A percentile compares a stretch with the other conserved stretches of the same genome.
Evolutionary conservation across 129 eudicot genomes (phyloP).

Genomic region (Arctium minus): DNA sequence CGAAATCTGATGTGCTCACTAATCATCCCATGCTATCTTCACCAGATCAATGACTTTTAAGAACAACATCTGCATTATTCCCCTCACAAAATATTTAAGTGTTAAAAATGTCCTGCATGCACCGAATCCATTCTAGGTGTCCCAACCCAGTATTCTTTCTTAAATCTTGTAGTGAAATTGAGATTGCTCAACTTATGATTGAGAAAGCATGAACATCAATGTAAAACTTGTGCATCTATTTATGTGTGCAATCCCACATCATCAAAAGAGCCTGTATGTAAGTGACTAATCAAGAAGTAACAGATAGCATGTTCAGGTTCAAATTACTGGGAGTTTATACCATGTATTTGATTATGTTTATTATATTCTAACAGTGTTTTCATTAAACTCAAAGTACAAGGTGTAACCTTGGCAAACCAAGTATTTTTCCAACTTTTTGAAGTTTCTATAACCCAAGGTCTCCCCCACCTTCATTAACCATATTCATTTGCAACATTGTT

Average conservation of each 20-base stretch:
- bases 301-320: neutral
- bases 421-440: neutral
- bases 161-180: neutral
- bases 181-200: neutral
- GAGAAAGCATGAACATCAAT: neutral
- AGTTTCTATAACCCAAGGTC: neutral
- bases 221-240: neutral
- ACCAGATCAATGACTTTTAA: neutral
- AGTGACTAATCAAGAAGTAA: neutral
- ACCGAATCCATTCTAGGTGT: neutral
- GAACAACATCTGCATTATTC: neutral
- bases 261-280: neutral
- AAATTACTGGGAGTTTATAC: neutral
- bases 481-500: neutral
- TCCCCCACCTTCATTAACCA: neutral
- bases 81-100: neutral
- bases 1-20: neutral
- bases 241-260: neutral
- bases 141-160: neutral
- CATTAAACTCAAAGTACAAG: neutral
- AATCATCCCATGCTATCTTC: neutral
- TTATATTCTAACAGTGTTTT: neutral
- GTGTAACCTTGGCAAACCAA: neutral
- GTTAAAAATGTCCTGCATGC: neutral
- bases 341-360: neutral